phyloP scores from a whole-genome alignment of 2,329 filamentous ascomycete species.

The Samsoniella hepiali region DNA sequence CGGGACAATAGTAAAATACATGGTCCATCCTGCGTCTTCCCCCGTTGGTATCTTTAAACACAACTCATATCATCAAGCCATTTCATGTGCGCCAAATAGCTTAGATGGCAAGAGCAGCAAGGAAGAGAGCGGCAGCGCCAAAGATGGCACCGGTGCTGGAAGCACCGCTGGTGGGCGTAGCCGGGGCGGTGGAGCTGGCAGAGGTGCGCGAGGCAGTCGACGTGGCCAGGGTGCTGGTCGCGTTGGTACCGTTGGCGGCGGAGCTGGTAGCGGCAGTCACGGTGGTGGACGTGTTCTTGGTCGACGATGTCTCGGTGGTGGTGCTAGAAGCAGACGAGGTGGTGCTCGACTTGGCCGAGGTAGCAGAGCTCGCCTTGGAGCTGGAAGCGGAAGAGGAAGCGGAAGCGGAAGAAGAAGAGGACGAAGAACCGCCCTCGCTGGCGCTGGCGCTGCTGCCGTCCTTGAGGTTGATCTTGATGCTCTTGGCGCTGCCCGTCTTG shows the following conservation, averaged over 20 bases:
- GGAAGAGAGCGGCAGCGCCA: constrained; percentile 17
- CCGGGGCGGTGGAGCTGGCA: neutral
- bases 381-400: neutral
- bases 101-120: constrained; percentile 13
- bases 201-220: constrained; percentile 21
- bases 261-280: constrained; percentile 19
- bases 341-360: constrained; percentile 21
- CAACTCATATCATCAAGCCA: neutral
- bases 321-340: constrained; percentile 26
- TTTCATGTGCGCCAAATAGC: neutral
- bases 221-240: constrained; percentile 24
- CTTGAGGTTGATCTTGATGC: constrained; percentile 45
- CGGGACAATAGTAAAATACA: neutral
- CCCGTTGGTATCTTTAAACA: neutral
- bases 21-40: neutral
- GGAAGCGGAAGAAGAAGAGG: neutral
- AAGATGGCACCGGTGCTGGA: constrained; percentile 21
- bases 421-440: constrained; percentile 23
- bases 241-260: constrained; percentile 18
- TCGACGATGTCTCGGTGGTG: constrained; percentile 20
- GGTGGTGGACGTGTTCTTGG: constrained; percentile 15
- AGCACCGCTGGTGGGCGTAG: constrained; percentile 22
- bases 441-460: constrained; percentile 31
- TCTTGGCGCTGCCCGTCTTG: constrained; percentile 46
- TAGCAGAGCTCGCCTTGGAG: constrained; percentile 19